Evolutionary conservation across 352 stramenopile genomes (phyloP).

Genomic region (Globisporangium uncinulatum): DNA sequence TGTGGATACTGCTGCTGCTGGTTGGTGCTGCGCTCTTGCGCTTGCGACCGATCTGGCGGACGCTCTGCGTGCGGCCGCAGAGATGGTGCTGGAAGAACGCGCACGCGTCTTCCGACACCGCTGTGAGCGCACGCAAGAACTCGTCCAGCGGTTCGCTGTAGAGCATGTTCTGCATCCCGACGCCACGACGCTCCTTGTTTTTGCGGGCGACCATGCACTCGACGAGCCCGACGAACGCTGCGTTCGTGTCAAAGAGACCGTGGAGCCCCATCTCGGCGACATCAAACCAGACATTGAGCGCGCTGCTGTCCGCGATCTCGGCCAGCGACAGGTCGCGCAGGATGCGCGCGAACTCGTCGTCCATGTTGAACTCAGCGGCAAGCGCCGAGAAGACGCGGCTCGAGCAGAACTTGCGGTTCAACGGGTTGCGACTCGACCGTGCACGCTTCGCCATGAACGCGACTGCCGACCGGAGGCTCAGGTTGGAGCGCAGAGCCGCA

Average conservation of each 20-base stretch:
- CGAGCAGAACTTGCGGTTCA: slow-evolving; percentile 57
- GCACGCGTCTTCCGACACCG: slow-evolving; percentile 50
- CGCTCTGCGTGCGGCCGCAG: slow-evolving; percentile 49
- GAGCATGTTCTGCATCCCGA: slow-evolving; percentile 78
- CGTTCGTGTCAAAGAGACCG: slow-evolving; percentile 51
- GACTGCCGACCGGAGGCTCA: slow-evolving; percentile 37
- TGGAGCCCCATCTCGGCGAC: slow-evolving; percentile 65
- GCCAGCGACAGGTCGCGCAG: slow-evolving; percentile 52
- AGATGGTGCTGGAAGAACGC: slow-evolving; percentile 73
- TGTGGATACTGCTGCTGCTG: not conserved
- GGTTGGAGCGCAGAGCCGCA: slow-evolving; percentile 40
- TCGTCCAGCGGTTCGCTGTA: slow-evolving; percentile 59
- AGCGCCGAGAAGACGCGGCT: slow-evolving; percentile 43
- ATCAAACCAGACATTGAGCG: slow-evolving; percentile 55
- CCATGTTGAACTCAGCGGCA: slow-evolving; percentile 52
- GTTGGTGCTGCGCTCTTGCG: slow-evolving; percentile 14
- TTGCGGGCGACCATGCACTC: slow-evolving; percentile 73
- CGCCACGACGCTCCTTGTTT: slow-evolving; percentile 67
- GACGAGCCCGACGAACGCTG: slow-evolving; percentile 53
- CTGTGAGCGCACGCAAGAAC: slow-evolving; percentile 58
- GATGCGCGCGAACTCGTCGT: slow-evolving; percentile 38
- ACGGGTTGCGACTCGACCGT: slow-evolving; percentile 27
- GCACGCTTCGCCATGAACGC: slow-evolving; percentile 32
- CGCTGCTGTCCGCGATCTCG: slow-evolving; percentile 31
- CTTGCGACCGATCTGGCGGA: slow-evolving; percentile 29